Percentiles rank a stretch among this genome's conserved stretches.
Evolutionary conservation across 768 basidiomycete species (phyloP).

Genomic region (Cyclocybe aegerita): DNA sequence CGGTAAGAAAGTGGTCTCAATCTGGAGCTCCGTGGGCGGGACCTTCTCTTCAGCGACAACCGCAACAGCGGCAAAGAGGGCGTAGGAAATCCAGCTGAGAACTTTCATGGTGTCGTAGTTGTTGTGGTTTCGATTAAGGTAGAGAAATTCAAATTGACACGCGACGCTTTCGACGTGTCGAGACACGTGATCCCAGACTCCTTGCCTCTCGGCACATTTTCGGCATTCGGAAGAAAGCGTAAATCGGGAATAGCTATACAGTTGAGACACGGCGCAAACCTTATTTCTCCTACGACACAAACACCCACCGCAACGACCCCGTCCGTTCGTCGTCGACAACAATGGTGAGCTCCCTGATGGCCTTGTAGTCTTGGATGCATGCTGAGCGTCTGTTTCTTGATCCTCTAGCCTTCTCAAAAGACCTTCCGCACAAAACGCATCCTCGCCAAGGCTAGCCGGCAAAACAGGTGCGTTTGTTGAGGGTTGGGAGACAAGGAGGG

Average conservation of each 20-base stretch:
- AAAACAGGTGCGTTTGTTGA: constrained; percentile 76
- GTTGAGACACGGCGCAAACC: constrained; percentile 28
- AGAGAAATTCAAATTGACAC: background rate
- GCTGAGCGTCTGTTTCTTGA: constrained; percentile 7
- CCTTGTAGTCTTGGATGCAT: background rate
- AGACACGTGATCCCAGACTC: constrained; percentile 4
- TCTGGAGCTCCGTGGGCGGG: constrained; percentile 53
- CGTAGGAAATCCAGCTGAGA: constrained; percentile 43
- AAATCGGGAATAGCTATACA: constrained; percentile 27
- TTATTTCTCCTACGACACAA: constrained; percentile 29
- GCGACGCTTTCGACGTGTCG: constrained; percentile 11
- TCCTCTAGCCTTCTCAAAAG: constrained; percentile 95
- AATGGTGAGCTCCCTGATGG: constrained; percentile 43
- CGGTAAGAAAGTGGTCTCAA: constrained; percentile 63
- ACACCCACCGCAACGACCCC: constrained; percentile 24
- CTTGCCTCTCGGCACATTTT: background rate
- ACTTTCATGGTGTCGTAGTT: constrained; percentile 46
- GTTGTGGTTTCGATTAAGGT: constrained; percentile 1
- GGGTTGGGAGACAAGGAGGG: background rate
- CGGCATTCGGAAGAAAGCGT: background rate
- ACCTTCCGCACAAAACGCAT: constrained; percentile 96
- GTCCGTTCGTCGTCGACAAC: constrained; percentile 36
- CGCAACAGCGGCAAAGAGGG: constrained; percentile 48
- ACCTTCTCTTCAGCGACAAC: constrained; percentile 33
- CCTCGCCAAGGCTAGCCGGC: constrained; percentile 92